phyloP scores from a whole-genome alignment of 202 grass and related monocot genomes.

The Carex sylvatica region DNA sequence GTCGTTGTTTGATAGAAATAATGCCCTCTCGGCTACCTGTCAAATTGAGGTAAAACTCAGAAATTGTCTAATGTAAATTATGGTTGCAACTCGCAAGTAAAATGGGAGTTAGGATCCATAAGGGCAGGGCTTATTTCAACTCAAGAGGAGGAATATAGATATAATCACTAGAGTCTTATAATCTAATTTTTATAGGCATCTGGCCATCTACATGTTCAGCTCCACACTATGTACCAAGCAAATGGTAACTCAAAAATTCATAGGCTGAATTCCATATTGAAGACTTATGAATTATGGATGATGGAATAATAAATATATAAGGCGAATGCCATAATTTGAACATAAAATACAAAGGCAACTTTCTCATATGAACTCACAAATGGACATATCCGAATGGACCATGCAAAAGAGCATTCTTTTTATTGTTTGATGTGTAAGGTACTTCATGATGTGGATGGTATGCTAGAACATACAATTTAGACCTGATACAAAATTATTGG shows the following conservation, averaged over 20 bases:
- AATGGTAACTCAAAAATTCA: background rate
- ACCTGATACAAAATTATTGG: background rate
- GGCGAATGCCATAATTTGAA: background rate
- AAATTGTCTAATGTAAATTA: background rate
- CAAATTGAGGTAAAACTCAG: slow-evolving; percentile 15
- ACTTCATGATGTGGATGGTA: background rate
- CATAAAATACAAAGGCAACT: background rate
- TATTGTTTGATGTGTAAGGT: background rate
- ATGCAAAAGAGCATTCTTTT: background rate
- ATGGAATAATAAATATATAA: background rate
- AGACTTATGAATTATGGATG: background rate
- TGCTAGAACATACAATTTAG: background rate
- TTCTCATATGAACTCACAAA: background rate
- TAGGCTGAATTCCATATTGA: background rate
- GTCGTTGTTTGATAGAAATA: slow-evolving; percentile 94
- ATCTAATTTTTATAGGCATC: background rate
- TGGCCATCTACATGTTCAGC: background rate
- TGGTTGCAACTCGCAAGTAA: background rate
- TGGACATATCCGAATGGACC: background rate
- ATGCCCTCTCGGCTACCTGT: slow-evolving; percentile 85
- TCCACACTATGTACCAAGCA: background rate
- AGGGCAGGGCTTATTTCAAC: background rate
- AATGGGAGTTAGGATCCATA: background rate
- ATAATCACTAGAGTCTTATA: background rate
- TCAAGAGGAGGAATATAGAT: background rate